These are phyloP conservation scores for Penicillium paradoxum DNA, from an alignment of 495 filamentous ascomycete genomes.

Conservation along the genomic window DNA sequence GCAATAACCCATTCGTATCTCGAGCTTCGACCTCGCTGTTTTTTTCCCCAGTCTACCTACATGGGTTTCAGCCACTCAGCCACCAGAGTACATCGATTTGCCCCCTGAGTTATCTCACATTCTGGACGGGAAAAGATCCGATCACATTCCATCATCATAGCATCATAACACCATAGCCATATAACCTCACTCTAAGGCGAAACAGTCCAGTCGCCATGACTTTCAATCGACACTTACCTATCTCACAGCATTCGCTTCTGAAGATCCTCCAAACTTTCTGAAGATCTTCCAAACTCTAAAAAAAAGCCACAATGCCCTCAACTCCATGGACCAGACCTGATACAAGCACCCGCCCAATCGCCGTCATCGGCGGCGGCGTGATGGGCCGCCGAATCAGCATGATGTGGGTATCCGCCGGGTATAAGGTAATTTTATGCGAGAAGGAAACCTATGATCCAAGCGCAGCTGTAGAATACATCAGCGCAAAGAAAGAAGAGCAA, in stretches of 20 bases:
- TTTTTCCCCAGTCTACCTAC: no score
- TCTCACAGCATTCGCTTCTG: neutral
- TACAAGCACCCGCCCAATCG: constrained; percentile 31
- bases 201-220: neutral
- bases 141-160: constrained; percentile 1
- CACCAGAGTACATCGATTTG: constrained; percentile 1
- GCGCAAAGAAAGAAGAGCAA: constrained; percentile 26
- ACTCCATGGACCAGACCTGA: constrained; percentile 17
- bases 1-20: no score
- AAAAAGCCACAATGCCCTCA: constrained; percentile 4
- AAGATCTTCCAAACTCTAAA: neutral
- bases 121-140: neutral
- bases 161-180: constrained; percentile 3
- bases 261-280: neutral
- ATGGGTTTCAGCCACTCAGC: constrained; percentile 9
- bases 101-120: constrained; percentile 17
- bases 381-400: constrained; percentile 36
- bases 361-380: constrained; percentile 37
- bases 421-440: constrained; percentile 32
- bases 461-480: constrained; percentile 29
- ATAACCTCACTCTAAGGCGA: neutral
- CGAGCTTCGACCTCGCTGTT: no score
- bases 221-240: neutral
- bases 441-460: constrained; percentile 15
- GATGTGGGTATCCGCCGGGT: constrained; percentile 31